phyloP scores from a whole-genome alignment of 2,329 filamentous ascomycete genomes.

The Myriosclerotinia scirpicola region DNA sequence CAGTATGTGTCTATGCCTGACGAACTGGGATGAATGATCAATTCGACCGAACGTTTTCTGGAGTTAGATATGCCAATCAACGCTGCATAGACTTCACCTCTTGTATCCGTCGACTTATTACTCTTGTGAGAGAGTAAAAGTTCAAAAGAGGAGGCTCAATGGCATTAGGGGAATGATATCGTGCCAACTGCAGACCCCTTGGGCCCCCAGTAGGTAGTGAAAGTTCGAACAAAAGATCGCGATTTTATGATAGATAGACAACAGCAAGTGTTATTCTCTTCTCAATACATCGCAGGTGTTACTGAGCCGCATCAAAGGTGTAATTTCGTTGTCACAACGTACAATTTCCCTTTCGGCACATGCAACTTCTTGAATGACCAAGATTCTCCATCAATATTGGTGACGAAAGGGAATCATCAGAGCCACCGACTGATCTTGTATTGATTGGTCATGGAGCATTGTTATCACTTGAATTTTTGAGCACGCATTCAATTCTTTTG shows the following conservation, averaged over 20 bases:
- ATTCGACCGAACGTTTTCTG: slow-evolving; percentile 30
- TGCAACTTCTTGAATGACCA: slow-evolving; percentile 48
- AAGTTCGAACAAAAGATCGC: slow-evolving; percentile 29
- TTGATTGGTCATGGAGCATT: slow-evolving; percentile 26
- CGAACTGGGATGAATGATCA: slow-evolving; percentile 32
- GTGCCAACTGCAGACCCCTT: slow-evolving; percentile 32
- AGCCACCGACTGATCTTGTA: slow-evolving; percentile 34
- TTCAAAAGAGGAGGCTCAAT: slow-evolving; percentile 33
- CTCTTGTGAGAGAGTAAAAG: slow-evolving; percentile 35
- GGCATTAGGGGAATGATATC: slow-evolving; percentile 26
- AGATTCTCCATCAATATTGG: slow-evolving; percentile 45
- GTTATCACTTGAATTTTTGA: slow-evolving; percentile 24
- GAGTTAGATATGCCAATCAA: slow-evolving; percentile 35
- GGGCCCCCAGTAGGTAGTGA: slow-evolving; percentile 32
- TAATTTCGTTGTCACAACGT: slow-evolving; percentile 42
- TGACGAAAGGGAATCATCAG: slow-evolving; percentile 43
- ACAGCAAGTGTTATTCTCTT: slow-evolving; percentile 26
- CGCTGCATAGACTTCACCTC: slow-evolving; percentile 37
- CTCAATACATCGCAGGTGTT: slow-evolving; percentile 31
- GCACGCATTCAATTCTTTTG: slow-evolving; percentile 27
- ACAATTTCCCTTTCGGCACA: slow-evolving; percentile 42
- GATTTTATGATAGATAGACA: slow-evolving; percentile 28
- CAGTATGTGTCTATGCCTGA: slow-evolving; percentile 34
- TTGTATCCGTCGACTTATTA: slow-evolving; percentile 37
- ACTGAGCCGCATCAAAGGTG: slow-evolving; percentile 43